These are phyloP conservation scores for Terana coerulea DNA, from an alignment of 768 basidiomycete species.

Conservation along the genomic window DNA sequence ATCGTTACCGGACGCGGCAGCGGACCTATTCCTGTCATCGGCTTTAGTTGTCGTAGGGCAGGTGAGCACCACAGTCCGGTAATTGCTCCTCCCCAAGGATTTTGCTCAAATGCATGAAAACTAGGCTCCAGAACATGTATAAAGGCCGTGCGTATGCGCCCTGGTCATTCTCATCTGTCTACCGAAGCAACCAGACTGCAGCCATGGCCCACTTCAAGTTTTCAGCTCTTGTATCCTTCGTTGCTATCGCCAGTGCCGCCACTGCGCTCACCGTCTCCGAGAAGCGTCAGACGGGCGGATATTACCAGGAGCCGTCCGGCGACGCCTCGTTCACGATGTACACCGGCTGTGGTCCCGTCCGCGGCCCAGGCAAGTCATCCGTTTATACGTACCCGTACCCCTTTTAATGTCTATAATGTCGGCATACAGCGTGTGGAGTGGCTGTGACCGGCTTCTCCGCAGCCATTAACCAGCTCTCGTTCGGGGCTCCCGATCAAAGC, in stretches of 20 bases:
- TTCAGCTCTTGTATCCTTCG: slow-evolving; percentile 1
- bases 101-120: no score
- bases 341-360: slow-evolving; percentile 46
- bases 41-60: no score
- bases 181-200: no score
- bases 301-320: slow-evolving; percentile 49
- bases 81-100: no score
- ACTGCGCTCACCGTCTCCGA: slow-evolving; percentile 10
- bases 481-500: slow-evolving; percentile 44
- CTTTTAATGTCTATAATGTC: slow-evolving; percentile 51
- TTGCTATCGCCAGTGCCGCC: slow-evolving; percentile 5
- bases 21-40: no score
- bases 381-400: background rate
- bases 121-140: no score
- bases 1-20: no score
- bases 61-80: no score
- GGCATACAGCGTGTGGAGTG: slow-evolving; percentile 44
- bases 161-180: no score
- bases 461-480: slow-evolving; percentile 54
- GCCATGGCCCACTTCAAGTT: no score
- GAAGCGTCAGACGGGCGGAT: slow-evolving; percentile 41
- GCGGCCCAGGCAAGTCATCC: slow-evolving; percentile 40
- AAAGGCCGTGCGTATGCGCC: no score
- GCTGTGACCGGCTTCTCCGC: slow-evolving; percentile 48
- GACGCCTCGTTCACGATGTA: slow-evolving; percentile 56